A percentile compares a stretch with the other conserved stretches of the same genome.
Evolutionary conservation across 2,329 filamentous ascomycete genomes (phyloP).

Genomic region (Drechslerella dactyloides): DNA sequence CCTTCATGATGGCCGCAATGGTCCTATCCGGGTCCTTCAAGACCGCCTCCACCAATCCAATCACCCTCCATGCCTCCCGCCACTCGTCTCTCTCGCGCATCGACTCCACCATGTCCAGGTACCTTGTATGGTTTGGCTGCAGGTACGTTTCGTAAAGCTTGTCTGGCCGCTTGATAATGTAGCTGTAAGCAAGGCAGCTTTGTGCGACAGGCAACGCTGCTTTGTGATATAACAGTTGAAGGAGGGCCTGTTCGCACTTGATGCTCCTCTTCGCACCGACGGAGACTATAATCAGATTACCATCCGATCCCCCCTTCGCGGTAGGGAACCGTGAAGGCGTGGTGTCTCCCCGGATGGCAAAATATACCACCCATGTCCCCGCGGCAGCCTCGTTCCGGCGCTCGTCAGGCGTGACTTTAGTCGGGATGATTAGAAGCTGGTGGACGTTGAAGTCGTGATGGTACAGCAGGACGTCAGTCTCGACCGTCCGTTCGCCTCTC

Average conservation of each 20-base stretch:
- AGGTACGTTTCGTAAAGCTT: constrained; percentile 17
- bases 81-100: constrained; percentile 13
- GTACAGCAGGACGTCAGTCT: constrained; percentile 21
- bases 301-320: neutral
- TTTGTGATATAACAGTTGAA: constrained; percentile 23
- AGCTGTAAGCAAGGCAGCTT: constrained; percentile 18
- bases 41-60: constrained; percentile 23
- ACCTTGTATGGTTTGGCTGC: constrained; percentile 12
- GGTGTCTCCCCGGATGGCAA: constrained; percentile 30
- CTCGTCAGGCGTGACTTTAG: constrained; percentile 5
- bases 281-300: constrained; percentile 27
- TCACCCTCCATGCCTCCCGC: constrained; percentile 23
- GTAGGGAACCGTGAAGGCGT: constrained; percentile 24
- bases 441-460: constrained; percentile 17
- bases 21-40: constrained; percentile 20
- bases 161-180: constrained; percentile 11
- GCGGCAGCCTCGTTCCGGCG: neutral
- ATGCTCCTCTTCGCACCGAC: constrained; percentile 21
- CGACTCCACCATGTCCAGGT: constrained; percentile 11
- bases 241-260: constrained; percentile 24
- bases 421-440: constrained; percentile 37
- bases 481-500: constrained; percentile 19
- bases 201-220: constrained; percentile 7
- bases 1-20: constrained; percentile 20
- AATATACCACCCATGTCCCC: constrained; percentile 26